phyloP scores from a whole-genome alignment of 2,329 filamentous ascomycete genomes.

The Blumeria graminis region DNA sequence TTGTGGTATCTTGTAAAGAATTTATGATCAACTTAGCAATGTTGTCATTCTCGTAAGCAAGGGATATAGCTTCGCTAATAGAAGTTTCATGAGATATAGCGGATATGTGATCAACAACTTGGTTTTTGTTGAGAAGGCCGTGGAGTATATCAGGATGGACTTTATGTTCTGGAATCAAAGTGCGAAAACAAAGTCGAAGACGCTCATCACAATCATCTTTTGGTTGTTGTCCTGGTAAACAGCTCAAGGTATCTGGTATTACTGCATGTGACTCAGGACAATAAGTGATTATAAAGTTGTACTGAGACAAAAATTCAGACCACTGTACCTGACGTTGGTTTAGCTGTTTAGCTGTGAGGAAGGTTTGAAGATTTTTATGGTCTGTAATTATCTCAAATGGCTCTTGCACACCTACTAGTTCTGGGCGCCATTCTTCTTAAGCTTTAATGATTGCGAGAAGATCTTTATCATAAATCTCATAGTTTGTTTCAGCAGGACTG shows the following conservation, averaged over 20 bases:
- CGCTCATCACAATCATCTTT: background rate
- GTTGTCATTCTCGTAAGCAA: too few relatives aligned
- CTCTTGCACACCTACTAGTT: background rate
- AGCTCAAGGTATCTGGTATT: background rate
- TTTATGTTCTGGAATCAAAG: too few relatives aligned
- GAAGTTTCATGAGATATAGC: too few relatives aligned
- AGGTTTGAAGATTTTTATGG: background rate
- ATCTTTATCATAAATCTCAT: too few relatives aligned
- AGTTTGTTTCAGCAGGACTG: background rate
- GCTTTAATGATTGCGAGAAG: background rate
- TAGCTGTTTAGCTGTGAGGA: background rate
- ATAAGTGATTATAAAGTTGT: background rate
- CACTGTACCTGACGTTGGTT: background rate
- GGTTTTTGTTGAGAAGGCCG: too few relatives aligned
- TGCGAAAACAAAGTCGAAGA: too few relatives aligned
- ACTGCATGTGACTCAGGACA: background rate
- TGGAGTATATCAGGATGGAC: too few relatives aligned
- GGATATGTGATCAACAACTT: too few relatives aligned
- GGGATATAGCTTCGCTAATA: too few relatives aligned
- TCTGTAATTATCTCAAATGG: background rate
- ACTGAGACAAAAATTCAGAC: background rate
- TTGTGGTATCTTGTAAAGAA: too few relatives aligned
- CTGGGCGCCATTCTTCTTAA: background rate
- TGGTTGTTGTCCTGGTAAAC: background rate
- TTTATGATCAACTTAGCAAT: too few relatives aligned